Evolutionary conservation across 2,329 filamentous ascomycete genomes (phyloP).

Genomic region (Colletotrichum tamarilloi): DNA sequence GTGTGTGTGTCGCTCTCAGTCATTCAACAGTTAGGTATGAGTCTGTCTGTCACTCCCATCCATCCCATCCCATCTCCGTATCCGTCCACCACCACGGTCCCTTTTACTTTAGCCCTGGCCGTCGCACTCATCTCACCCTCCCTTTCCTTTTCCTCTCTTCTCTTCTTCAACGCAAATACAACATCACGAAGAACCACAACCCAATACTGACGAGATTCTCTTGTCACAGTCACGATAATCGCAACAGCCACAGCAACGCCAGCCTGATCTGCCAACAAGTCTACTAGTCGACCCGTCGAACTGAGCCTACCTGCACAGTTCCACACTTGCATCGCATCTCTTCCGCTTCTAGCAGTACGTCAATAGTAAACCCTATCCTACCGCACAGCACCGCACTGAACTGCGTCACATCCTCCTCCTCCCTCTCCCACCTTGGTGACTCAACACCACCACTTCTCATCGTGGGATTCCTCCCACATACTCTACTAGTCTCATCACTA

Average conservation of each 20-base stretch:
- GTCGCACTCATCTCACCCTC: conserved; percentile 41
- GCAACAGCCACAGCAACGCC: conserved; percentile 60
- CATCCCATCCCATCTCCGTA: conserved; percentile 36
- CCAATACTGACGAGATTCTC: conserved; percentile 64
- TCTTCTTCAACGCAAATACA: conserved; percentile 60
- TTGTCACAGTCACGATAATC: conserved; percentile 71
- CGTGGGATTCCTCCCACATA: background rate
- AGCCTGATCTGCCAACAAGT: conserved; percentile 44
- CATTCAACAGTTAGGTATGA: conserved; percentile 3
- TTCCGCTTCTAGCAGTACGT: conserved; percentile 41
- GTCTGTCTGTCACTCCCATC: conserved; percentile 30
- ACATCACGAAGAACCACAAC: conserved; percentile 54
- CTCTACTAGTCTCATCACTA: background rate
- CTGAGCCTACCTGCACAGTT: conserved; percentile 40
- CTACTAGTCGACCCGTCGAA: conserved; percentile 36
- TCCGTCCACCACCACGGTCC: conserved; percentile 41
- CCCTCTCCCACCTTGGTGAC: conserved; percentile 28
- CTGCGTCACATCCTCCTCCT: too few relatives aligned
- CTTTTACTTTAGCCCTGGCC: conserved; percentile 40
- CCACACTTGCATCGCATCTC: conserved; percentile 35
- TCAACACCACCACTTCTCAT: conserved; percentile 24
- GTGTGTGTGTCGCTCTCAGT: conserved; percentile 16
- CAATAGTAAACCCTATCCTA: conserved; percentile 27
- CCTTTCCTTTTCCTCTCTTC: conserved; percentile 50
- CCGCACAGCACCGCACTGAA: background rate